Evolutionary conservation across 176 grass and related monocot genomes (phyloP), one percentile per base, ranked within the genome.

Genomic region (Raddia distichophylla): DNA sequence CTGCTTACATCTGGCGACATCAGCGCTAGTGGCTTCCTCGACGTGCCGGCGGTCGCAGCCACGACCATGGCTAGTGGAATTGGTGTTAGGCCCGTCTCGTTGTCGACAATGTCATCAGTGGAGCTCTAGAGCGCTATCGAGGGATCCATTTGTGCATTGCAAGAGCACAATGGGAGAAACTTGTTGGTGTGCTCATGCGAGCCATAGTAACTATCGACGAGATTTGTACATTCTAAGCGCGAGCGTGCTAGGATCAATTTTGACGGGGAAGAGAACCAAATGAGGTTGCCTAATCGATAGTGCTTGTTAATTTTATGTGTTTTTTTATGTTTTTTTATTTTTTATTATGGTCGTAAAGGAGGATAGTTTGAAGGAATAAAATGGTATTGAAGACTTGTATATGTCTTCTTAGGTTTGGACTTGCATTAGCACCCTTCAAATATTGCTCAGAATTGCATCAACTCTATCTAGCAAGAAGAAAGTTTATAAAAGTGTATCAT

Each of bases 21-120:
- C 0, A 90, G 87, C 5, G 64, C 83, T 15, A 86, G 49, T 22
- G 92, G 92, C 19, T 94, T 98, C 73, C 92, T 88, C 8, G 86
- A 93, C 71, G 71, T 86, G 3, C 84, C 83, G 8, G 74, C 88
- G 1, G 73, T 76, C 0, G 80, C 60, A 18, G 87, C 44, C 8
- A 83, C 58, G 46, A 70, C 35, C 78, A 78, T 71, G 20, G 56
- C 44, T 13, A 16, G 66, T 37, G 27, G 80, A 80, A 74, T 84
- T 68, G 73, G 83, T 49, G 18, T 77, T 50, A 73, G 59, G 2
- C 78, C 75, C 22, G 85, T 91, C 19, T 89, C 91, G 35, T 64
- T 90, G 12, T 91, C 91, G 14, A 84, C 88, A 42, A 75, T 89
- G 37, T 93, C 93, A 15, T 95, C 27, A 27, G 27, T 27, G 27